Evolutionary conservation across 768 basidiomycete genomes (phyloP), one percentile per base, ranked within the genome.

Genomic region (Panaeolus papilionaceus): DNA sequence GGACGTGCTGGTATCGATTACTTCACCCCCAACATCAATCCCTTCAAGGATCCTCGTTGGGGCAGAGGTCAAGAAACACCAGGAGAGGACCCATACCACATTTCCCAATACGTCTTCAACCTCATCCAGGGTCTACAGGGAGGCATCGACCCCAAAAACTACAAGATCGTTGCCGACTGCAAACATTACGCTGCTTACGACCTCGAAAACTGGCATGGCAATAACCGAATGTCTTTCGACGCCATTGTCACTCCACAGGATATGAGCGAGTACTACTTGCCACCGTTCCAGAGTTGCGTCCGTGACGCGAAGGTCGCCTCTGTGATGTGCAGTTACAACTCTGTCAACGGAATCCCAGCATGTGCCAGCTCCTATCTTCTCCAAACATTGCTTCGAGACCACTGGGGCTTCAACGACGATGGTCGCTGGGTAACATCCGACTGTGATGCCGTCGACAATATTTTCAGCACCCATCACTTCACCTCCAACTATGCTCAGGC

Each of bases 311-410:
- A 86, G 70, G 87, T 86, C 40, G 85, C 80, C 2, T 84, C 84
- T n/a, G 79, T 88, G 40, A 88, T 88, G 87, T 89, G 87, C 79
- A 85, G 84, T 68, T 89, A 88, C 72, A 89, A 88, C 68, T 83
- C 86, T 10, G 85, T 89, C 20, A 88, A 88, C 67, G 88, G 88
- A 2, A 74, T 88, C 38, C 87, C 88, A 4, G 79, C 84, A 0
- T 89, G 88, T 70, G 87, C 85, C 23, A 83, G 80, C 71, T 78
- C 81, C 1, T 88, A 83, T 71, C 78, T 89, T 37, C 77, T 89
- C 38, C 85, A 88, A 71, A 78, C 78, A 38, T 73, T 89, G 28
- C 72, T 87, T 26, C 79, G 87, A 18, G 86, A 86, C 64, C 75
- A 77, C 61, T 88, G 84, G 82, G 83, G 82, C 12, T 86, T 87